These are phyloP conservation scores for Saccharum spontaneum DNA, from an alignment of 176 grass and related monocot species.

Conservation along the genomic window DNA sequence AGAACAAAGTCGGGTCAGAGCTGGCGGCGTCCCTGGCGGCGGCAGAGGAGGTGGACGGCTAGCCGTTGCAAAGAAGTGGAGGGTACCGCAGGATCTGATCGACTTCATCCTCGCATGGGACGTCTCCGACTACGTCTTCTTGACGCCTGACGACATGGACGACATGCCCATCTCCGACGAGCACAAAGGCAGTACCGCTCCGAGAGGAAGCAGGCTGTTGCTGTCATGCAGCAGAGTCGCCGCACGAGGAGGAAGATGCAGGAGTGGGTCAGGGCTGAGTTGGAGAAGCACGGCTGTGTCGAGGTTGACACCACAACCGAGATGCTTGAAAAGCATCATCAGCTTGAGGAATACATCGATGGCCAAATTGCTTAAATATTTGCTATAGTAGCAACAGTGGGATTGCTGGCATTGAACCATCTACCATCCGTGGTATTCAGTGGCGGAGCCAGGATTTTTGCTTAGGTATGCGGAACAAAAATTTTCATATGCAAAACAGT, in stretches of 20 bases:
- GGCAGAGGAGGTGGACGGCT: background rate
- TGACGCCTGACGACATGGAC: background rate
- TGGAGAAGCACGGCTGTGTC: background rate
- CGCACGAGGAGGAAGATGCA: background rate
- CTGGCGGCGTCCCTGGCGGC: background rate
- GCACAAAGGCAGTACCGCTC: background rate
- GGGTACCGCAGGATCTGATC: background rate
- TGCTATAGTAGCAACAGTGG: too few relatives aligned
- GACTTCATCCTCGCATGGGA: background rate
- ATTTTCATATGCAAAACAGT: too few relatives aligned
- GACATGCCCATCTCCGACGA: background rate
- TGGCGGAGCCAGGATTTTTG: too few relatives aligned
- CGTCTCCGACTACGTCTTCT: background rate
- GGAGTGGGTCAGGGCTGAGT: background rate
- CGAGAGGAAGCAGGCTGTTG: background rate
- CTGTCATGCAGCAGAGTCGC: background rate
- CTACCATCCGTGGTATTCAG: too few relatives aligned
- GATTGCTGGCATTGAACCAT: too few relatives aligned
- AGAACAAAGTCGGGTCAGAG: background rate
- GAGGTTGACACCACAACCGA: background rate
- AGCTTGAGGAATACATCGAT: background rate
- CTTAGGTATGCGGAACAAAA: too few relatives aligned
- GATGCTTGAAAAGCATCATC: background rate
- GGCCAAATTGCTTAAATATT: background rate
- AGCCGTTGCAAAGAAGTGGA: background rate